These are phyloP conservation scores for Nemania sp. DNA, from an alignment of 2,329 filamentous ascomycete genomes.

Conservation along the genomic window DNA sequence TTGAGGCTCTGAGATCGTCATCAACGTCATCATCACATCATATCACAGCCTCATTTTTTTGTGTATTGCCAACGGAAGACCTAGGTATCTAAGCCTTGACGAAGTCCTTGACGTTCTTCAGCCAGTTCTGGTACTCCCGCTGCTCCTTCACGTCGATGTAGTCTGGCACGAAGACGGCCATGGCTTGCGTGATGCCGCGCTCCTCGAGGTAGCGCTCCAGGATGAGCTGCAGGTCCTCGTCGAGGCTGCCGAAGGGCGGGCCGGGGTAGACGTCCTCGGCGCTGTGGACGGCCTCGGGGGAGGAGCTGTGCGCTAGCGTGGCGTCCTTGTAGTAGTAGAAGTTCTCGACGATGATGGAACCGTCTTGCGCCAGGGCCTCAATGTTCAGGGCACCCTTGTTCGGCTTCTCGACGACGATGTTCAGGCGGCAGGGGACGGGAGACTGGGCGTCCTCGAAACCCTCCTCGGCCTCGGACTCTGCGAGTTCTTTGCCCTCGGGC, in stretches of 20 bases:
- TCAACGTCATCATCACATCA: neutral
- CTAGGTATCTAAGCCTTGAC: slow-evolving; percentile 67
- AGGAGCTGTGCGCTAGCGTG: slow-evolving; percentile 75
- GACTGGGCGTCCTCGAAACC: slow-evolving; percentile 55
- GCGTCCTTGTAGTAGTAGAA: slow-evolving; percentile 84
- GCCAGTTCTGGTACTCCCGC: slow-evolving; percentile 91
- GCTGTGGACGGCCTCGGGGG: slow-evolving; percentile 76
- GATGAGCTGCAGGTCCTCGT: slow-evolving; percentile 91
- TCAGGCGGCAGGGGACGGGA: slow-evolving; percentile 79
- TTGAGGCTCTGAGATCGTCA: neutral
- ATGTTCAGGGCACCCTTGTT: slow-evolving; percentile 84
- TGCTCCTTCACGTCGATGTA: slow-evolving; percentile 99
- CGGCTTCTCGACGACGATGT: slow-evolving; percentile 86
- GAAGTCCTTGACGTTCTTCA: slow-evolving; percentile 85
- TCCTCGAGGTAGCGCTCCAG: slow-evolving; percentile 95
- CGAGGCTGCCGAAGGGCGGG: slow-evolving; percentile 89
- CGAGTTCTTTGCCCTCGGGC: slow-evolving; percentile 50
- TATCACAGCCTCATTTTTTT: no score
- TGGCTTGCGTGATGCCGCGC: slow-evolving; percentile 82
- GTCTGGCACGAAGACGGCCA: slow-evolving; percentile 90
- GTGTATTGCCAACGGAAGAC: neutral
- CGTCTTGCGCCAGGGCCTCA: slow-evolving; percentile 84
- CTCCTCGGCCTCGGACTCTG: slow-evolving; percentile 62
- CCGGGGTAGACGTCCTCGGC: slow-evolving; percentile 83
- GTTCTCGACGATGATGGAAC: slow-evolving; percentile 85